Base-by-base conservation (phyloP, 2,329 filamentous ascomycete species). In the Colletotrichum kahawae region DNA sequence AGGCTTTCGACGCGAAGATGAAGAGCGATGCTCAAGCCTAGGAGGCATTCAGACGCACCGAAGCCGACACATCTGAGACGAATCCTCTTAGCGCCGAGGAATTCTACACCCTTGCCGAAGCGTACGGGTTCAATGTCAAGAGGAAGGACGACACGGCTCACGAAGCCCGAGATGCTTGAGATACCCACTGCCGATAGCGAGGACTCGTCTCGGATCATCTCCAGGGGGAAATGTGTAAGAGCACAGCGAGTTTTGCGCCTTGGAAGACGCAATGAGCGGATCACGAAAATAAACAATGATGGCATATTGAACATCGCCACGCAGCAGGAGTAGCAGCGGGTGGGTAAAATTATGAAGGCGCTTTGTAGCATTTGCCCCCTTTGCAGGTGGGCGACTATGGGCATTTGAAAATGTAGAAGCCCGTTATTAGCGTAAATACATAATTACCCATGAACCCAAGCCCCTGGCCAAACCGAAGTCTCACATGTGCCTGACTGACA, bases 1-100 rank as follows among this genome's bases (percentile, higher is more conserved):
- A 88, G 64, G 88, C 85, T 7, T 82, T 88, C 14, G 88, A 90
- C 31, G 86, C 74, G 51, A 77, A 69, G 48, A 54, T 67, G 21
- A 68, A 72, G 63, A 59, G 63, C 33, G 54, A 57, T 4, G 66
- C 70, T 38, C 51, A 77, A 62, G 54, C 70, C 16, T 76, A 59
- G 57, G 12, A 62, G 57, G 57, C 57, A 59, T n/a, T 33, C 27
- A 13, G n/a, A 33, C 10, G 56, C 12, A 16, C 54, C 16, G 27
- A 16, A 27, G 54, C 1, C 21, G 13, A 21, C 21, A 57, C 5
- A 57, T 29, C n/a, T 51, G 43, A 51, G 43, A 4, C 10, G 43
- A 51, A 51, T 0, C n/a, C 43, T 51, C 43, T 51, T 51, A 51
- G 43, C 43, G n/a, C 43, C 43, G 43, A 1, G 10, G 43, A 51